Percentiles rank a stretch among this genome's conserved stretches.
Conservation (phyloP, 495 filamentous ascomycete genomes). For the Penicillium lividum region DNA sequence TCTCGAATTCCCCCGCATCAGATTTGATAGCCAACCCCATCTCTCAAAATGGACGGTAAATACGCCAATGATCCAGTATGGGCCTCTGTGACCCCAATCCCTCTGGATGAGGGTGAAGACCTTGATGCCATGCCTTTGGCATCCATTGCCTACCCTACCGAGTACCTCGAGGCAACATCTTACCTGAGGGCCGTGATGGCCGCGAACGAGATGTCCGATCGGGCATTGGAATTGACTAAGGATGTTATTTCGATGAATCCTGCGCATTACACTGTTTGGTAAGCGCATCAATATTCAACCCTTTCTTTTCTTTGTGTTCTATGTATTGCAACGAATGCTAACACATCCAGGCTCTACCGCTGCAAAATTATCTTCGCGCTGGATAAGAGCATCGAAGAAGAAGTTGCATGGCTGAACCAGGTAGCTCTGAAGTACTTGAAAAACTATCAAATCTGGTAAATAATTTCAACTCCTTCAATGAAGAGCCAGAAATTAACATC, state of each 20-base stretch:
- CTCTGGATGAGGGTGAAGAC: slow-evolving; percentile 71
- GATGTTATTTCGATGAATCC: slow-evolving; percentile 91
- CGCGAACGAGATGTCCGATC: slow-evolving; percentile 74
- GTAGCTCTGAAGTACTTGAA: slow-evolving; percentile 83
- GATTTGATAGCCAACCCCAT: slow-evolving; percentile 5
- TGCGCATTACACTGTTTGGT: slow-evolving; percentile 97
- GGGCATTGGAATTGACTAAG: slow-evolving; percentile 80
- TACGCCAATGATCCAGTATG: slow-evolving; percentile 75
- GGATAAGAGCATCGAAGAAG: slow-evolving; percentile 63
- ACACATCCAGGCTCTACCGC: slow-evolving; percentile 70
- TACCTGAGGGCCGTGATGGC: slow-evolving; percentile 96
- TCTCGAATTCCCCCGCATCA: slow-evolving; percentile 6
- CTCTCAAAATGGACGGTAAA: slow-evolving; percentile 32
- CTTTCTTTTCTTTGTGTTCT: neutral
- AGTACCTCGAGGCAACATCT: slow-evolving; percentile 83
- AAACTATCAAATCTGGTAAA: slow-evolving; percentile 94
- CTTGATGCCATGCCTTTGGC: slow-evolving; percentile 69
- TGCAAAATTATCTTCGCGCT: slow-evolving; percentile 72
- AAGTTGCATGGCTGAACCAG: slow-evolving; percentile 82
- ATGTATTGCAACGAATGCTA: neutral
- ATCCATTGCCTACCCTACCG: slow-evolving; percentile 79
- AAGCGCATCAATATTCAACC: slow-evolving; percentile 14
- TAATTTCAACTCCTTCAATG: neutral
- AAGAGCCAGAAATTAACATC: slow-evolving; percentile 14
- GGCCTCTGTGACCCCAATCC: slow-evolving; percentile 81